Base-by-base conservation (phyloP, 2,329 filamentous ascomycete species). In the Phialemoniopsis sp. region DNA sequence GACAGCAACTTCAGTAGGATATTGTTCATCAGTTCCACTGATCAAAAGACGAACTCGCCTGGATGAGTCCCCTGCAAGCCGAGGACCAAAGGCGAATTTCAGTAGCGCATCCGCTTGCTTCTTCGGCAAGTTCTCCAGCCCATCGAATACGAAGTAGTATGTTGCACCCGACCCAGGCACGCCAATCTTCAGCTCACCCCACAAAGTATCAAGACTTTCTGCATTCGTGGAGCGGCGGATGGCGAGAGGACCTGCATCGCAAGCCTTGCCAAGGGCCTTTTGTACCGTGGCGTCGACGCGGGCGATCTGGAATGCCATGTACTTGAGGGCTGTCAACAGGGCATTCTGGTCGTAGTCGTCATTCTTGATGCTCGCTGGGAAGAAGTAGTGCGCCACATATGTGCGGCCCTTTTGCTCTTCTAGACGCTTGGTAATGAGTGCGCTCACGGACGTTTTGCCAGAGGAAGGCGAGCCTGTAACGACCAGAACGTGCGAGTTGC, bases 281-380 rank as follows among this genome's bases (percentile, higher is more conserved):
- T 31, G 28, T 8, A 49, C 46, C 2, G 42, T 50, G 13, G 34
- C 29, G n/a, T 56, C 53, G n/a, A 50, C 47, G 8, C 50, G 52
- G 2, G 53, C 51, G 12, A 55, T 45, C 37, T 53, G 53, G 34
- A 55, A 55, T 3, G 53, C 53, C 47, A 56, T 54, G 32, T 54
- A 51, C 21, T 49, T 48, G 10, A 56, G 31, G 8, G 48, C 49
- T 8, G 41, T 41, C 12, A 50, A 52, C 17, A 51, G 42, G 0
- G 47, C 40, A 16, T 40, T 43, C 26, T 53, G 52, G 12, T 49
- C 39, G 3, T 49, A 49, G 13, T 54, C 46, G 2, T 39, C 44
- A 18, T 49, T 53, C 29, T 48, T 50, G 15, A 34, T 46, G 21
- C 41, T 49, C 9, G 49, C 28, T 9, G 46, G 44, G 26, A 53